Conservation (phyloP, 441 rosid species). For the Breynia disticha region DNA sequence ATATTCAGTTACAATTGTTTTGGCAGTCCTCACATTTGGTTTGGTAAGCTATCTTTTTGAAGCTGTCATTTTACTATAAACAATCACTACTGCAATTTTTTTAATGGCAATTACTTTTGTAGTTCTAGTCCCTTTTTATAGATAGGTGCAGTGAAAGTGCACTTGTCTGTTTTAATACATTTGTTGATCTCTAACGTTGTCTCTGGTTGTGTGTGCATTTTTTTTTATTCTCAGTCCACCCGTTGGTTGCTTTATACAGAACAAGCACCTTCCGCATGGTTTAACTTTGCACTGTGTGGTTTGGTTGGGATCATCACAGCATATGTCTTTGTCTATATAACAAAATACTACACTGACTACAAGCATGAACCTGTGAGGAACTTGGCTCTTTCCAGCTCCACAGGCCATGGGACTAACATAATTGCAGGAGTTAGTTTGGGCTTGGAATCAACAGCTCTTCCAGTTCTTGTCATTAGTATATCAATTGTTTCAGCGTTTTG, state of each 20-base stretch:
- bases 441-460: constrained; percentile 94
- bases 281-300: constrained; percentile 88
- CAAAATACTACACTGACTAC: constrained; percentile 94
- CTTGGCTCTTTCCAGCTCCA: constrained; percentile 91
- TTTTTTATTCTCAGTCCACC: constrained; percentile 56
- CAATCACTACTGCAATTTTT: constrained; percentile 3
- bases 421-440: constrained; percentile 99
- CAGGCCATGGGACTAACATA: constrained; percentile 97
- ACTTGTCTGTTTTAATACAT: too few relatives aligned
- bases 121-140: neutral
- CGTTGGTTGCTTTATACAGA: constrained; percentile 96
- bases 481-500: constrained; percentile 80
- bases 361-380: constrained; percentile 91
- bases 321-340: constrained; percentile 81
- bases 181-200: neutral
- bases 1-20: constrained; percentile 73
- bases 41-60: constrained; percentile 51
- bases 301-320: constrained; percentile 95
- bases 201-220: constrained; percentile 8
- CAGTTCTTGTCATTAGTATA: constrained; percentile 83
- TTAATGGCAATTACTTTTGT: neutral
- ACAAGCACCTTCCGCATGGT: constrained; percentile 97
- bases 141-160: too few relatives aligned
- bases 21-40: constrained; percentile 82
- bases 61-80: constrained; percentile 3